Evolutionary conservation across 495 filamentous ascomycete species (phyloP).

Genomic region (Xylaria curta): DNA sequence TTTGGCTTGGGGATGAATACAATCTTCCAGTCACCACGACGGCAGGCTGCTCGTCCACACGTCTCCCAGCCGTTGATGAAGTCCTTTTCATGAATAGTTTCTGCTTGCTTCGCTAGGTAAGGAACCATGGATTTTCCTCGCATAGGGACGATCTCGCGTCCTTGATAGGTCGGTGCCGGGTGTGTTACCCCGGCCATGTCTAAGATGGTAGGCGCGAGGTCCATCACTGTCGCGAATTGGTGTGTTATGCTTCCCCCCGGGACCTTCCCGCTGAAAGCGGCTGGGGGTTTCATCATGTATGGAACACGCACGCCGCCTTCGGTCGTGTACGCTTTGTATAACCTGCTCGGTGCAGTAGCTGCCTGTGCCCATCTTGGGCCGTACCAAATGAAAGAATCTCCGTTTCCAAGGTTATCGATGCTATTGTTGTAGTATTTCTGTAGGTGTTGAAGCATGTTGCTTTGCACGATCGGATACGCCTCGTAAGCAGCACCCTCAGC

Average conservation of each 20-base stretch:
- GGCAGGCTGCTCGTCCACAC: constrained; percentile 46
- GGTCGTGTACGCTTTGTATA: constrained; percentile 69
- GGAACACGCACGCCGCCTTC: constrained; percentile 67
- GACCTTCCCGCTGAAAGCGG: constrained; percentile 42
- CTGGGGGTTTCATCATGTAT: constrained; percentile 57
- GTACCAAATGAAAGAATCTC: constrained; percentile 70
- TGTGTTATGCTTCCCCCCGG: constrained; percentile 56
- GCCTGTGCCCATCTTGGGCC: constrained; percentile 71
- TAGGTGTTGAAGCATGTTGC: constrained; percentile 58
- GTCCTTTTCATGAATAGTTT: constrained; percentile 48
- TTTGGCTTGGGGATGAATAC: constrained; percentile 45
- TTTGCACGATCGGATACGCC: constrained; percentile 62
- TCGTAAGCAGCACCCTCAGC: constrained; percentile 70
- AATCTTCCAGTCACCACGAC: constrained; percentile 51
- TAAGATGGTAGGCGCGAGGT: constrained; percentile 66
- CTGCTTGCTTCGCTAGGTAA: constrained; percentile 37
- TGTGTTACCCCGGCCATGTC: constrained; percentile 67
- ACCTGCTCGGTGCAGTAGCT: constrained; percentile 65
- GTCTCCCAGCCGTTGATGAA: constrained; percentile 49
- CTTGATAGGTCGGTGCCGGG: constrained; percentile 62
- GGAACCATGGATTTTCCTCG: constrained; percentile 55
- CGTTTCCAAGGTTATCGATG: constrained; percentile 66
- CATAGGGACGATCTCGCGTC: constrained; percentile 64
- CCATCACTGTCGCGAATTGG: constrained; percentile 69
- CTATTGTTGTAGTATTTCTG: constrained; percentile 68